These are phyloP conservation scores for Verbena officinalis DNA, from an alignment of 257 asterid genomes.

Conservation along the genomic window DNA sequence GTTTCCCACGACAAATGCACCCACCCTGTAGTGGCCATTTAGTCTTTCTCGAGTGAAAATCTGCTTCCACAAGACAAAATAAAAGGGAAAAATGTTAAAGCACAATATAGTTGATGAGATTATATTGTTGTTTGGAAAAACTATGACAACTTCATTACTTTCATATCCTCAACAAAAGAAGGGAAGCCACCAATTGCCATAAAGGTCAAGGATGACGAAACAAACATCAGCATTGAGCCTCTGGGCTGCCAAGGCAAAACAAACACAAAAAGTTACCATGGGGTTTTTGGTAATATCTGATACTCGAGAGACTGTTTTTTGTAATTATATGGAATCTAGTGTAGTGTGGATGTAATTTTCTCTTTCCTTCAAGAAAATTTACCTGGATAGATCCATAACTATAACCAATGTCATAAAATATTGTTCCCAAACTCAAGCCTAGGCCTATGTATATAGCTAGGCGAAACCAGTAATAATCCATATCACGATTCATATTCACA, in stretches of 20 bases:
- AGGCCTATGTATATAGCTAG: conserved; percentile 48
- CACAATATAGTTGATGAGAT: too few species aligned
- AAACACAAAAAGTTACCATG: too few species aligned
- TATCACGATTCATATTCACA: conserved; percentile 61
- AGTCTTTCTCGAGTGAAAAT: conserved; percentile 59
- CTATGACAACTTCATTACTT: too few species aligned
- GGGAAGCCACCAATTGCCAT: conserved; percentile 78
- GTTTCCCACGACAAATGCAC: conserved; percentile 55
- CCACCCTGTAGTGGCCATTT: conserved; percentile 48
- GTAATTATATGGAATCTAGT: too few species aligned
- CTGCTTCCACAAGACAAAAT: too few species aligned
- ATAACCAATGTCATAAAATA: conserved; percentile 49
- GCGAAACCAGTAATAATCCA: conserved; percentile 75
- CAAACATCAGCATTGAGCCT: conserved; percentile 65
- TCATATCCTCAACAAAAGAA: conserved; percentile 70
- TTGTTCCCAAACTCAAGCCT: conserved; percentile 52
- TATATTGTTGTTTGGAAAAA: too few species aligned
- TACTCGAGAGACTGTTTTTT: too few species aligned
- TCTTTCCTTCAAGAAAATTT: too few species aligned
- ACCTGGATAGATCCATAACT: conserved; percentile 61
- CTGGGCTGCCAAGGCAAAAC: too few species aligned
- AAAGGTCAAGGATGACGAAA: conserved; percentile 55
- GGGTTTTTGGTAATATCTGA: too few species aligned
- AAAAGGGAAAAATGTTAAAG: too few species aligned
- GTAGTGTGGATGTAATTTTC: too few species aligned